Percentiles rank a stretch among this genome's conserved stretches.
Evolutionary conservation across 2,329 filamentous ascomycete genomes (phyloP).

Genomic region (Claviceps cyperi): DNA sequence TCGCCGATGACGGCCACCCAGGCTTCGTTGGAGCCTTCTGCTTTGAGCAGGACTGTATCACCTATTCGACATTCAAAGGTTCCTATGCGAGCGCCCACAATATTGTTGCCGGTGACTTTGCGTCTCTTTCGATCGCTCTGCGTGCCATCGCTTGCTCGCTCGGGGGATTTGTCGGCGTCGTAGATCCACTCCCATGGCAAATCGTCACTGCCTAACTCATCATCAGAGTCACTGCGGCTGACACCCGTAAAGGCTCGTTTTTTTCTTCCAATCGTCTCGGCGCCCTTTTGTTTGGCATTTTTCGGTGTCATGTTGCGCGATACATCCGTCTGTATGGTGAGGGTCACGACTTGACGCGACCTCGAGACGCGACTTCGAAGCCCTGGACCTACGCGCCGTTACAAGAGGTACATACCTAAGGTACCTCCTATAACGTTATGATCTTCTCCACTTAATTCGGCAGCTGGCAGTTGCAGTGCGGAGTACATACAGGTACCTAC

Average conservation of each 20-base stretch:
- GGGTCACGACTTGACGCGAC: slow-evolving; percentile 13
- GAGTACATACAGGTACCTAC: too few relatives aligned
- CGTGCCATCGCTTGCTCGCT: slow-evolving; percentile 11
- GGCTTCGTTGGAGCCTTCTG: slow-evolving; percentile 70
- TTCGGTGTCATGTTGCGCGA: slow-evolving; percentile 13
- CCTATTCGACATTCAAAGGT: slow-evolving; percentile 67
- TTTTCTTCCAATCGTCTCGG: slow-evolving; percentile 9
- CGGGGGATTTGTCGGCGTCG: slow-evolving; percentile 19
- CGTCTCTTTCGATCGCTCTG: slow-evolving; percentile 21
- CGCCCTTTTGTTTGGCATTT: slow-evolving; percentile 7
- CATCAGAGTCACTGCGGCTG: slow-evolving; percentile 67
- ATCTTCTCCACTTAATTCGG: too few relatives aligned
- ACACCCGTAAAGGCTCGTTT: slow-evolving; percentile 34
- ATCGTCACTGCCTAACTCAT: slow-evolving; percentile 65
- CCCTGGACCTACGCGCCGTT: too few relatives aligned
- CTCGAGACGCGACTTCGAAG: slow-evolving; percentile 14
- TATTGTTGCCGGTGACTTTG: slow-evolving; percentile 29
- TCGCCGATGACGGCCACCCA: slow-evolving; percentile 86
- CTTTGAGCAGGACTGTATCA: slow-evolving; percentile 75
- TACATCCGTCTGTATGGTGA: not conserved
- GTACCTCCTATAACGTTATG: too few relatives aligned
- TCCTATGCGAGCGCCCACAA: slow-evolving; percentile 73
- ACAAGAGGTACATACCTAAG: too few relatives aligned
- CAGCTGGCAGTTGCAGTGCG: too few relatives aligned
- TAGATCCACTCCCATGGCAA: slow-evolving; percentile 73